Evolutionary conservation across 306 rosid species (phyloP), one percentile per base, ranked within the genome.

Genomic region (Herpetospermum pedunculosum): DNA sequence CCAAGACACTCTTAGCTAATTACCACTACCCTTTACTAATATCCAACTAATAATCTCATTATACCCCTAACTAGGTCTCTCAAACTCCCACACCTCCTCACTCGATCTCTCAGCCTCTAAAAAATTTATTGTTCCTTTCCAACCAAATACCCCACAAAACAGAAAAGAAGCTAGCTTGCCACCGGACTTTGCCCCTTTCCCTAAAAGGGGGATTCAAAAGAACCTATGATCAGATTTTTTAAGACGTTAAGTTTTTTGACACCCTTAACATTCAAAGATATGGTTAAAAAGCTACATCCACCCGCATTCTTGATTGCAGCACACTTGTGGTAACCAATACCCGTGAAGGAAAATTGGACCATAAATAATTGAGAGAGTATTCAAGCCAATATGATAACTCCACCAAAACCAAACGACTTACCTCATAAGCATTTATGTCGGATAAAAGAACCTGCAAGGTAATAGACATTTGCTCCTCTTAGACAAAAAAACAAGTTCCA

Each of bases 391-490:
- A 43, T 14, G 53, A 43, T 23, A 23, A 43, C 7, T 25, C 37
- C 73, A 68, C 37, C 73, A 41, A 41, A 25, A 43, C 16, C 23
- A 34, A 4, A 75, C 25, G 43, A 68, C 87, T 80, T 52, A 91
- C 99, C 92, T 91, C 96, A 67, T 89, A 89, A 48, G 99, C 96
- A 77, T 83, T 94, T 26, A 91, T 58, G 77, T 94, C 99, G 3
- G 92, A 88, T 85, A 94, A 85, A 55, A 94, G 82, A 67, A 94
- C 99, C 97, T 91, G 96, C 82, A 83, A 78, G 79, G 64, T 44
- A 73, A 63, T 13, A 38, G 25, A 75, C 34, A 43, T 37, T 75
- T 77, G 14, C 19, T 40, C 15, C 40, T 57, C 49, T 80, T 37
- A 79, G 72, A 75, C 37, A 53, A 80, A 53, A 80, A 1, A 43